Evolutionary conservation across 331 rosid genomes (phyloP), one percentile per base, ranked within the genome.

Genomic region (Quercus tomentella): DNA sequence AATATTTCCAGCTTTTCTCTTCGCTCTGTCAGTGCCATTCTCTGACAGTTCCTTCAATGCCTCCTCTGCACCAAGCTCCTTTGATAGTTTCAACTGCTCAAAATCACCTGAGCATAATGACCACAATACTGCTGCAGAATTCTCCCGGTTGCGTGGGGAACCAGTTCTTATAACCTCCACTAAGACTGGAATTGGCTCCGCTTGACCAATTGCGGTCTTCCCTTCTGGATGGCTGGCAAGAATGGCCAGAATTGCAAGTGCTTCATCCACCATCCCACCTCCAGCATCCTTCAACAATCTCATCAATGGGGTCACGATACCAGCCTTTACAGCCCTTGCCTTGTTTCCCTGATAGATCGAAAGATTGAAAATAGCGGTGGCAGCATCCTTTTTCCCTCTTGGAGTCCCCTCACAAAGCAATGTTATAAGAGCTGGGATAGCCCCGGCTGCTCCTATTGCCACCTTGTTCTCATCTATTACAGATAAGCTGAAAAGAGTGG

Each of bases 371-470:
- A 96, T 96, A 33, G 98, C 99, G 4, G 97, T 93, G 58, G 99
- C 99, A 62, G 99, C 99, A 85, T 96, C 99, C 79, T 96, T 96
- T 82, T 96, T 96, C 15, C 99, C 99, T 82, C 99, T 88, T 6
- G 98, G 98, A 72, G 99, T 91, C 57, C 99, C 99, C 82, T 93
- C 94, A 55, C 92, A 87, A 17, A 96, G 97, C 82, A 96, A 79
- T 33, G 80, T 89, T 79, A 96, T 96, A 49, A 96, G 97, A 77
- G 97, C 94, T n/a, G 99, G 98, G 72, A 96, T 91, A 15, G 99
- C 99, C 86, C 99, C 98, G 15, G 99, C 98, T 54, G 93, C 98
- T 70, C 99, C 99, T 56, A 96, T 93, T 30, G 91, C 87, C 66
- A 93, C 94, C 86, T 91, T 96, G 89, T 91, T 90, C 88, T 96